Percentiles rank a stretch among this genome's conserved stretches.
These are phyloP conservation scores for Coelastrella sp. DNA, from an alignment of 139 green algal genomes.

Conservation along the genomic window DNA sequence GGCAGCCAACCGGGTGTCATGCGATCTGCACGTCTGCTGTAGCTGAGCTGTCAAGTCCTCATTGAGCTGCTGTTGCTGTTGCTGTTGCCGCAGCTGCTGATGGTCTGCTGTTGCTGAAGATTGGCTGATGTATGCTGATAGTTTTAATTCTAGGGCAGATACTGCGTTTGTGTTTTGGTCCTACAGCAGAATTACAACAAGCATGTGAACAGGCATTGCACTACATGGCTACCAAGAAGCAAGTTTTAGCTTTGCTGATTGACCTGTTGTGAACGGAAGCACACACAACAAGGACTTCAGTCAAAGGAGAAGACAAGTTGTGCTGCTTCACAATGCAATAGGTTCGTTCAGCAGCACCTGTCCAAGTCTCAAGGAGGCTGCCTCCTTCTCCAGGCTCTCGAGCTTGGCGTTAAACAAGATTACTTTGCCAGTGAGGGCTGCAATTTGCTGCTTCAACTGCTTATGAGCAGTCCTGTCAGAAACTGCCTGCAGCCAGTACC, in stretches of 20 bases:
- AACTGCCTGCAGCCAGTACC: neutral
- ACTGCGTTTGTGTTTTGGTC: neutral
- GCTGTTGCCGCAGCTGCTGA: neutral
- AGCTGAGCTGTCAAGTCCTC: neutral
- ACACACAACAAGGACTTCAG: no score
- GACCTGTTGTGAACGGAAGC: no score
- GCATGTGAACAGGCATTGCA: neutral
- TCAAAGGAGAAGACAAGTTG: no score
- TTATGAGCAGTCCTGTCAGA: neutral
- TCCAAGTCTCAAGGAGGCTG: neutral
- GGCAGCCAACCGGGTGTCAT: neutral
- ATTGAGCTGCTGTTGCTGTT: neutral
- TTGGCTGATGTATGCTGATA: neutral
- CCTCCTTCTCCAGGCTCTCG: constrained; percentile 2
- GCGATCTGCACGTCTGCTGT: neutral
- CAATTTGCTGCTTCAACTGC: neutral
- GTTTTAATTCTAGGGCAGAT: neutral
- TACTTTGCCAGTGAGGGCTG: neutral
- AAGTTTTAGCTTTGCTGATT: neutral
- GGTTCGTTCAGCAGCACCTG: no score
- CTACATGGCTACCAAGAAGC: neutral
- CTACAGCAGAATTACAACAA: neutral
- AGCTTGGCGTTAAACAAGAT: neutral
- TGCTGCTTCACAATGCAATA: no score
- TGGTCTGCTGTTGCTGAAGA: neutral